Evolutionary conservation across 768 basidiomycete genomes (phyloP), one percentile per base, ranked within the genome.

Genomic region (Austroboletus eburneus): DNA sequence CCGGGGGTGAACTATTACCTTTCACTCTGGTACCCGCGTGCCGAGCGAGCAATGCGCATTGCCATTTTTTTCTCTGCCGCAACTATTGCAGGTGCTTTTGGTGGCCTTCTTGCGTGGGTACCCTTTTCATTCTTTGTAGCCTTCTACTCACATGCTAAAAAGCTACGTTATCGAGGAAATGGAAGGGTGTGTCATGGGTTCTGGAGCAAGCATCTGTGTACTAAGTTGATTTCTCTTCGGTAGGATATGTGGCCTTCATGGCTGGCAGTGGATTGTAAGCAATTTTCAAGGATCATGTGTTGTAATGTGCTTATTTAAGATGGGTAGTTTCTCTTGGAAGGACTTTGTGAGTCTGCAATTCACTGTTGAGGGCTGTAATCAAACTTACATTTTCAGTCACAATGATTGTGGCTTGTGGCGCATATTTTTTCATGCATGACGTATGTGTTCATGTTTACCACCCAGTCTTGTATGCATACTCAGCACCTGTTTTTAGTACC

Each of bases 31-130:
- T 79, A 87, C 57, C 72, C 78, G 9, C 69, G 76, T 29, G 66
- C 67, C 43, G 82, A 85, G 55, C 74, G 81, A 36, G 80, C 77
- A 16, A 66, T 64, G 55, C 74, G 82, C 22, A 73, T 81, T 45
- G 79, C 81, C 4, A 68, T 84, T 30, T 83, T 85, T 69, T 82
- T 82, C 60, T 76, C 76, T 17, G 79, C 80, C 30, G 79, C 80
- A 10, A 81, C 79, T 2, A 57, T 77, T 29, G 75, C 80, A 16
- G 80, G 72, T 45, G 63, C 68, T 52, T 79, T 68, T 58, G 76
- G 78, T 39, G 77, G 78, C 25, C 56, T 79, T 38, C 67, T 60
- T 24, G 78, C 77, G 45, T 78, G 57, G 54, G 75, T 45, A 3
- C 23, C 16, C 7, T 38, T 33, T 29, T 12, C 13, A 18, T 6